Evolutionary conservation across 345 rosid species (phyloP).

Genomic region (Lumnitzera littorea): DNA sequence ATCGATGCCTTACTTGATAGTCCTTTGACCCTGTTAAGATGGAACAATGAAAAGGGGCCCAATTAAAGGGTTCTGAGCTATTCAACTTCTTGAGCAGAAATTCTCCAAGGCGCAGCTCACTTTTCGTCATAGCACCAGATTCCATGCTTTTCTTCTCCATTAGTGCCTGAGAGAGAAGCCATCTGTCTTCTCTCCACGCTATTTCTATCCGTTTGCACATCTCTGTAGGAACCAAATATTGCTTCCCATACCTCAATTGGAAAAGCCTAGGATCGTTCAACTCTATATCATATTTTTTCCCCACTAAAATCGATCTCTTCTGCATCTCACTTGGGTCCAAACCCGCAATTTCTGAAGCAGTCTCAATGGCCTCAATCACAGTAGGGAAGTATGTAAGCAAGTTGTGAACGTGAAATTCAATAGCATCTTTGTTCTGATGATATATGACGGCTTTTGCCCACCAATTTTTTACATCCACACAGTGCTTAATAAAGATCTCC

Average conservation of each 20-base stretch:
- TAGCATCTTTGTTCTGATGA: slow-evolving; percentile 74
- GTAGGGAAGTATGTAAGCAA: slow-evolving; percentile 58
- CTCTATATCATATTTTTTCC: slow-evolving; percentile 58
- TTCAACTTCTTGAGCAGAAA: slow-evolving; percentile 52
- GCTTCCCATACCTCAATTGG: slow-evolving; percentile 68
- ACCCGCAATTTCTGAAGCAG: slow-evolving; percentile 77
- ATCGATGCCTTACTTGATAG: slow-evolving; percentile 59
- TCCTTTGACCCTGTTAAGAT: slow-evolving; percentile 58
- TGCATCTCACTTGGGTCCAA: slow-evolving; percentile 77
- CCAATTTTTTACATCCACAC: slow-evolving; percentile 73
- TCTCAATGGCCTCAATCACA: slow-evolving; percentile 78
- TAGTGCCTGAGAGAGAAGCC: slow-evolving; percentile 60
- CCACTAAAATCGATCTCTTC: slow-evolving; percentile 51
- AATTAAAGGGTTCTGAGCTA: slow-evolving; percentile 27
- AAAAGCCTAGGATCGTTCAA: slow-evolving; percentile 81
- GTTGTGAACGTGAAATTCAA: slow-evolving; percentile 79
- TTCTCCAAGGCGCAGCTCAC: slow-evolving; percentile 56
- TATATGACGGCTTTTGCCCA: slow-evolving; percentile 66
- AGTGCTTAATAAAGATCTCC: slow-evolving; percentile 61
- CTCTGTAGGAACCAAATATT: slow-evolving; percentile 58
- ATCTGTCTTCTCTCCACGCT: slow-evolving; percentile 69
- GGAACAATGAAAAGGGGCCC: slow-evolving; percentile 55
- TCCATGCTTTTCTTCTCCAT: slow-evolving; percentile 42
- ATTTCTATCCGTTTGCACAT: slow-evolving; percentile 42
- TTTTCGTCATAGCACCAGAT: slow-evolving; percentile 35